Percentiles rank a stretch among this genome's conserved stretches.
Evolutionary conservation across 169 alveolate species (phyloP).

Genomic region (Besnoitia besnoiti): DNA sequence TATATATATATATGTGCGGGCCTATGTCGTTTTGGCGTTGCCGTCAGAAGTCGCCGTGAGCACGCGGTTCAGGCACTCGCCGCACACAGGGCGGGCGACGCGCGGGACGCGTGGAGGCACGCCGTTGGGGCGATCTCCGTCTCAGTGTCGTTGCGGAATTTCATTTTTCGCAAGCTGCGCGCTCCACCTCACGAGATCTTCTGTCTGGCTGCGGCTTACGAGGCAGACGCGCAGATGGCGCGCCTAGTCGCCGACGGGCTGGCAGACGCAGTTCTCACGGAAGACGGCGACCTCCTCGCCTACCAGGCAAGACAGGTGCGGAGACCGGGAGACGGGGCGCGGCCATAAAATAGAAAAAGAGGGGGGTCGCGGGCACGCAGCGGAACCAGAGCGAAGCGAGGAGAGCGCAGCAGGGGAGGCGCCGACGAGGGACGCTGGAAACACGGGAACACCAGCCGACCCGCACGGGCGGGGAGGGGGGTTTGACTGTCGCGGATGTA

Average conservation of each 20-base stretch:
- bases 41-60: neutral
- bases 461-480: neutral
- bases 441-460: neutral
- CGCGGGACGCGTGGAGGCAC: neutral
- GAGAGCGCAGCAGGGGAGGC: neutral
- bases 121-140: neutral
- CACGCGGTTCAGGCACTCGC: neutral
- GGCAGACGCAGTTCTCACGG: neutral
- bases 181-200: neutral
- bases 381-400: neutral
- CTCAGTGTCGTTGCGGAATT: neutral
- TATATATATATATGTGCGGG: too few species aligned
- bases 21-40: too few species aligned
- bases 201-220: neutral
- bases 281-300: neutral
- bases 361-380: neutral
- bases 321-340: neutral
- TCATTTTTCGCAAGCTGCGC: neutral
- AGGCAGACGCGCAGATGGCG: constrained; percentile 8
- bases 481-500: neutral
- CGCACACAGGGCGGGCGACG: neutral
- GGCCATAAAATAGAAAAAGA: neutral
- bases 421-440: neutral
- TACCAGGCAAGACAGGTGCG: neutral
- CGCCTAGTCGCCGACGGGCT: neutral